Evolutionary conservation across 495 filamentous ascomycete genomes (phyloP).

Genomic region (Podospora fimiseda): DNA sequence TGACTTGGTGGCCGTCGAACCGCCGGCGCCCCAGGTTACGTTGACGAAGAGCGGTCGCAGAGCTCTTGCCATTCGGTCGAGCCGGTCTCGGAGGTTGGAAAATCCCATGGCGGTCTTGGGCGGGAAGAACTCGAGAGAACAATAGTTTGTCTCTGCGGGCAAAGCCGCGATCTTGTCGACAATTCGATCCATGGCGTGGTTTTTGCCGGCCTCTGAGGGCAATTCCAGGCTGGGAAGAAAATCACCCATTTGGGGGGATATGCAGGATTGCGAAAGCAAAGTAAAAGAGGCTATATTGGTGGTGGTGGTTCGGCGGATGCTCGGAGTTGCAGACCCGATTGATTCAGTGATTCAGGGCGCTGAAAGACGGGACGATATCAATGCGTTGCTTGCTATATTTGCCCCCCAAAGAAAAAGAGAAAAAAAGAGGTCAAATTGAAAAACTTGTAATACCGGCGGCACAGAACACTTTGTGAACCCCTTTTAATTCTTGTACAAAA

Average conservation of each 20-base stretch:
- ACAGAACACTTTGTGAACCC: neutral
- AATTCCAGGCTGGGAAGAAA: slow-evolving; percentile 17
- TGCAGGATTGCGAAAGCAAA: neutral
- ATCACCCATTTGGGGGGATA: slow-evolving; percentile 18
- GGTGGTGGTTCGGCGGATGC: neutral
- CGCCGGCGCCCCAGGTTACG: slow-evolving; percentile 96
- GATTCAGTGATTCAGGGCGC: neutral
- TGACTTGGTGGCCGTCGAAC: slow-evolving; percentile 81
- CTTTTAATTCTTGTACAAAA: neutral
- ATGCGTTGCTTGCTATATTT: too few relatives aligned
- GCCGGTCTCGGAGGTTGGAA: slow-evolving; percentile 83
- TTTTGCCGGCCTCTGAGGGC: slow-evolving; percentile 13
- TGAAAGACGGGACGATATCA: neutral
- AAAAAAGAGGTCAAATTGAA: too few relatives aligned
- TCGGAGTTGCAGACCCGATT: slow-evolving; percentile 1
- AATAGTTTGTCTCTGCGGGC: slow-evolving; percentile 73
- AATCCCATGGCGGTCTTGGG: slow-evolving; percentile 94
- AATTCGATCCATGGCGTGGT: slow-evolving; percentile 71
- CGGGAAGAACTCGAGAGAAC: slow-evolving; percentile 98
- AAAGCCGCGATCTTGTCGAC: slow-evolving; percentile 94
- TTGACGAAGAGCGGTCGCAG: slow-evolving; percentile 91
- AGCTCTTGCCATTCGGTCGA: slow-evolving; percentile 89
- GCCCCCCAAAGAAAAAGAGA: too few relatives aligned
- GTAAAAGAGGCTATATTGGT: neutral
- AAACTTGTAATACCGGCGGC: neutral